phyloP scores from a whole-genome alignment of 1,284 basidiomycete genomes.

The Fomitopsis palustris region DNA sequence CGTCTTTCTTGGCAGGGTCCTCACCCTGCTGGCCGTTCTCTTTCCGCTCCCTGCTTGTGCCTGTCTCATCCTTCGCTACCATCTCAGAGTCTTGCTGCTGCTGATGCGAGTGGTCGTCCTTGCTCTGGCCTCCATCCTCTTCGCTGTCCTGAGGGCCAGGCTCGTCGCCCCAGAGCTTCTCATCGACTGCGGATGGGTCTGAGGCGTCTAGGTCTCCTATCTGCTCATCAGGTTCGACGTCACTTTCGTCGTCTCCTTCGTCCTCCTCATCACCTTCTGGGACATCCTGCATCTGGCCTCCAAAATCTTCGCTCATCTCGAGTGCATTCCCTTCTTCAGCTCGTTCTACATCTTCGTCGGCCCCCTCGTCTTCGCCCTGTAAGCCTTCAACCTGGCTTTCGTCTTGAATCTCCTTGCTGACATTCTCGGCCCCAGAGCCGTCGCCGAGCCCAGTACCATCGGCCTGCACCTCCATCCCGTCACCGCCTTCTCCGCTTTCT shows the following conservation, averaged over 20 bases:
- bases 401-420: constrained; percentile 91
- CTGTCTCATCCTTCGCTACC: constrained; percentile 73
- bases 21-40: constrained; percentile 26
- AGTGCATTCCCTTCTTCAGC: constrained; percentile 67
- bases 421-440: constrained; percentile 81
- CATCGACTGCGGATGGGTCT: constrained; percentile 89
- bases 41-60: constrained; percentile 31
- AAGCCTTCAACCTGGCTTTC: constrained; percentile 97
- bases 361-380: constrained; percentile 65
- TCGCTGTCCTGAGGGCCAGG: constrained; percentile 45
- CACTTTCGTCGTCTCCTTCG: constrained; percentile 54
- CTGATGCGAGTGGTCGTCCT: constrained; percentile 50
- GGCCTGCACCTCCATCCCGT: constrained; percentile 45
- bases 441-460: constrained; percentile 87
- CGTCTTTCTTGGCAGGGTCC: background rate
- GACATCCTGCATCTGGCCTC: constrained; percentile 81
- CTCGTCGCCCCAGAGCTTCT: constrained; percentile 96
- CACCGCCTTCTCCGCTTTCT: constrained; percentile 46
- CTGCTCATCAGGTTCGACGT: constrained; percentile 74
- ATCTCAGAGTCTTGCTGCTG: constrained; percentile 63
- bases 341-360: constrained; percentile 46
- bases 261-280: constrained; percentile 59
- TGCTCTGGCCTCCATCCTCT: constrained; percentile 49
- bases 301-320: constrained; percentile 77
- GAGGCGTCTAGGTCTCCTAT: constrained; percentile 82